These are phyloP conservation scores for Allium sativum DNA, from an alignment of 106 monocot genomes.

Conservation along the genomic window DNA sequence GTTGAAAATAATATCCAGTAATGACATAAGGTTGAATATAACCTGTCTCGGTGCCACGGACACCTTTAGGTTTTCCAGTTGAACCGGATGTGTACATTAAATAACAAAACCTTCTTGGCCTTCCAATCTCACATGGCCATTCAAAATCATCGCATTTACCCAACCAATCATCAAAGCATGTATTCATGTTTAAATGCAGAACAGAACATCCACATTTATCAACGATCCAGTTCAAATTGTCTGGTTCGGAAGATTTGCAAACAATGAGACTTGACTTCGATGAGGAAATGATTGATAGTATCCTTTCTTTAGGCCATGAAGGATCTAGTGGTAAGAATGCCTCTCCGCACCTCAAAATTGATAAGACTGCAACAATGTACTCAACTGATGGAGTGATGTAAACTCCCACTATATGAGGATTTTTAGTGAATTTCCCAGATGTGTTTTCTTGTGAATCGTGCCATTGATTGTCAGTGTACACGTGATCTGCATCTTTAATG, in stretches of 20 bases:
- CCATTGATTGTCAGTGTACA: neutral
- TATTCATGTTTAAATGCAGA: constrained; percentile 37
- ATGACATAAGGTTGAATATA: constrained; percentile 3
- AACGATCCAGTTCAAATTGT: constrained; percentile 22
- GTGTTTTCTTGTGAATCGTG: neutral
- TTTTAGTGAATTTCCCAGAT: neutral
- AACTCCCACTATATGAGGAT: constrained; percentile 58
- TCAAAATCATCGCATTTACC: constrained; percentile 15
- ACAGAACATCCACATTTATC: constrained; percentile 22
- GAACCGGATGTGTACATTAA: constrained; percentile 96
- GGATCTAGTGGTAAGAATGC: constrained; percentile 93
- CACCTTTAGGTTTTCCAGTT: constrained; percentile 84
- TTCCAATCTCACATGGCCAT: constrained; percentile 68
- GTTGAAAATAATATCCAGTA: too few relatives aligned
- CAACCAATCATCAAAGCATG: constrained; percentile 5
- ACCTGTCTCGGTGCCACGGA: constrained; percentile 92
- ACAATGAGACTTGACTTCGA: constrained; percentile 39
- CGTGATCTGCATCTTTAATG: neutral
- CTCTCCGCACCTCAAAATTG: constrained; percentile 66
- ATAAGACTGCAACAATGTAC: constrained; percentile 64
- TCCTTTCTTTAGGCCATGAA: constrained; percentile 67
- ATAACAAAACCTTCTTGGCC: constrained; percentile 68
- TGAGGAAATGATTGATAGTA: constrained; percentile 33
- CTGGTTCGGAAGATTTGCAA: neutral
- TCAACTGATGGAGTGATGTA: constrained; percentile 71